Conservation (phyloP, 129 eudicot genomes). For the Smallanthus sonchifolius region DNA sequence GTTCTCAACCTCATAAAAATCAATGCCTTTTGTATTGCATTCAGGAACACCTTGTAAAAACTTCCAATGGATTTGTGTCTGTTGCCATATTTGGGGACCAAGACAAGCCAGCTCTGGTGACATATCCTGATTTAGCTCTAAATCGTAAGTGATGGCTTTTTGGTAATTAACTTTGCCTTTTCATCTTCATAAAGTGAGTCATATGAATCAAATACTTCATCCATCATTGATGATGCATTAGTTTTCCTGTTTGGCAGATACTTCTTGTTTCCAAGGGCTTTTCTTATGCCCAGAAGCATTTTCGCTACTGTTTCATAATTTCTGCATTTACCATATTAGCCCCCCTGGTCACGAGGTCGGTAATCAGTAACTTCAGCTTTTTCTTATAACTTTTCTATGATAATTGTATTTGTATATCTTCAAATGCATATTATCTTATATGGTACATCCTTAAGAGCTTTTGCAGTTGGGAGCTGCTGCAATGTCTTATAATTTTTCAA, state of each 20-base stretch:
- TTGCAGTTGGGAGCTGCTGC: constrained; percentile 86
- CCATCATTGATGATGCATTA: not conserved
- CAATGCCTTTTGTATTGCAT: constrained; percentile 6
- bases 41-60: constrained; percentile 81
- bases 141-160: constrained; percentile 56
- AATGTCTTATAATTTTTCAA: constrained; percentile 44
- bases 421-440: constrained; percentile 31
- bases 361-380: constrained; percentile 16
- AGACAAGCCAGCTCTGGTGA: constrained; percentile 89
- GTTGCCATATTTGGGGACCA: constrained; percentile 81
- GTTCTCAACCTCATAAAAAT: not conserved
- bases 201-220: not conserved
- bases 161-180: not conserved
- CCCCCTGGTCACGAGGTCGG: constrained; percentile 98
- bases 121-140: constrained; percentile 92
- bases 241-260: constrained; percentile 47
- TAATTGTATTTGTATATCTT: not conserved
- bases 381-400: not conserved
- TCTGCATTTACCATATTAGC: constrained; percentile 89
- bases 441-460: constrained; percentile 40
- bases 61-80: constrained; percentile 65
- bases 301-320: constrained; percentile 80
- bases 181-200: not conserved
- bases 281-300: constrained; percentile 86
- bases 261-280: constrained; percentile 92